A percentile compares a stretch with the other conserved stretches of the same genome.
Conservation (phyloP, 345 rosid species). For the Eucalyptus erythrocorys region DNA sequence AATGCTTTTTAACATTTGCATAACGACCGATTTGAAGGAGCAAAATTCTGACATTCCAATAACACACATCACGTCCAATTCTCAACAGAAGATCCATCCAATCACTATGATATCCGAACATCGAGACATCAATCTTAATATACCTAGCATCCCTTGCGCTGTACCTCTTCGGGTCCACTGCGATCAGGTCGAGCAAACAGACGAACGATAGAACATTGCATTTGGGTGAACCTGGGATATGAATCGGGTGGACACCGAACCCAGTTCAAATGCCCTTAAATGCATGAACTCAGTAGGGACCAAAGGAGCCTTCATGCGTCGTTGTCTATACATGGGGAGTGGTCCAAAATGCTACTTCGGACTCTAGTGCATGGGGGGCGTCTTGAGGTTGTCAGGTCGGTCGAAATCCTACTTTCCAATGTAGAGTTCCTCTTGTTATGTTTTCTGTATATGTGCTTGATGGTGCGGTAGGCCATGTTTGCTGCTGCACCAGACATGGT, state of each 20-base stretch:
- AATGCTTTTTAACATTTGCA: neutral
- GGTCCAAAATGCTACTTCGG: neutral
- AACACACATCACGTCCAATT: accelerated
- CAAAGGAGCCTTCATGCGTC: neutral
- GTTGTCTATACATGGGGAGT: neutral
- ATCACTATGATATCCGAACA: neutral
- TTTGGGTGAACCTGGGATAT: neutral
- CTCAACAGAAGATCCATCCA: neutral
- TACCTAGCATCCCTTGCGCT: neutral
- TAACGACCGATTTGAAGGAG: neutral
- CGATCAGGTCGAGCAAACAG: neutral
- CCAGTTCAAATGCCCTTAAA: neutral
- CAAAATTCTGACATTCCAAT: accelerated
- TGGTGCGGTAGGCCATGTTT: neutral
- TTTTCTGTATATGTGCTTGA: neutral
- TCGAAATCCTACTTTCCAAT: neutral
- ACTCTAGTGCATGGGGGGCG: neutral
- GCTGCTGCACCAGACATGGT: neutral
- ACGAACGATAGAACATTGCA: neutral
- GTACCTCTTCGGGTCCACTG: neutral
- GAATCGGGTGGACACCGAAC: neutral
- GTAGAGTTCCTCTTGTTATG: neutral
- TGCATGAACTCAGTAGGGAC: neutral
- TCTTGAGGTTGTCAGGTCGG: neutral
- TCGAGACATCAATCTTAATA: neutral